Percentiles rank a stretch among this genome's conserved stretches.
phyloP scores from a whole-genome alignment of 176 grass and related monocot species.

The Secale cereale region DNA sequence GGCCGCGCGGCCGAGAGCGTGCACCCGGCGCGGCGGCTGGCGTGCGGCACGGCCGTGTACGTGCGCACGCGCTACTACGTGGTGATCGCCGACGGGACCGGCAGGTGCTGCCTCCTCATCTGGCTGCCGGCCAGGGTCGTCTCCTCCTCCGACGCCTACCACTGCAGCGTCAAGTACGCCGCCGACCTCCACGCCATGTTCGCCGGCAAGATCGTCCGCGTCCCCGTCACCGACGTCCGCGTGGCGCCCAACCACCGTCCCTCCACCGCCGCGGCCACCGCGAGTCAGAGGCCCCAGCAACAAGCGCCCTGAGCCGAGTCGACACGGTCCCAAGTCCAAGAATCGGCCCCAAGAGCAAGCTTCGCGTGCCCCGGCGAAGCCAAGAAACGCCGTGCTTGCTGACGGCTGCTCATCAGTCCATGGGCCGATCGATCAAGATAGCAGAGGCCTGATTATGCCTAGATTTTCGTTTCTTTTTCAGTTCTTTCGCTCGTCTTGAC shows the following conservation, averaged over 20 bases:
- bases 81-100: not conserved
- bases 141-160: slow-evolving; percentile 25
- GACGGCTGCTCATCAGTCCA: not conserved
- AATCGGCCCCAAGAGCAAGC: not conserved
- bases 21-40: slow-evolving; percentile 29
- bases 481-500: not conserved
- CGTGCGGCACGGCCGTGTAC: slow-evolving; percentile 38
- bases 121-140: slow-evolving; percentile 3
- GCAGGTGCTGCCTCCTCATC: slow-evolving; percentile 1
- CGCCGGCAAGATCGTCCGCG: slow-evolving; percentile 28
- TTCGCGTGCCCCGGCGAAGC: not conserved
- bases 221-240: not conserved
- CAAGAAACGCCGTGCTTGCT: not conserved
- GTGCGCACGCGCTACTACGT: slow-evolving; percentile 19
- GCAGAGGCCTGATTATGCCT: not conserved
- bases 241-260: not conserved
- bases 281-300: not conserved
- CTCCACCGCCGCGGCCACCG: not conserved
- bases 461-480: not conserved
- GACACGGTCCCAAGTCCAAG: not conserved
- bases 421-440: not conserved
- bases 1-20: slow-evolving; percentile 6
- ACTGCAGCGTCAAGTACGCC: slow-evolving; percentile 42
- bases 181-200: slow-evolving; percentile 32
- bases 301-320: not conserved